Conservation (phyloP, 108 stramenopile species). For the Seminavis robusta region DNA sequence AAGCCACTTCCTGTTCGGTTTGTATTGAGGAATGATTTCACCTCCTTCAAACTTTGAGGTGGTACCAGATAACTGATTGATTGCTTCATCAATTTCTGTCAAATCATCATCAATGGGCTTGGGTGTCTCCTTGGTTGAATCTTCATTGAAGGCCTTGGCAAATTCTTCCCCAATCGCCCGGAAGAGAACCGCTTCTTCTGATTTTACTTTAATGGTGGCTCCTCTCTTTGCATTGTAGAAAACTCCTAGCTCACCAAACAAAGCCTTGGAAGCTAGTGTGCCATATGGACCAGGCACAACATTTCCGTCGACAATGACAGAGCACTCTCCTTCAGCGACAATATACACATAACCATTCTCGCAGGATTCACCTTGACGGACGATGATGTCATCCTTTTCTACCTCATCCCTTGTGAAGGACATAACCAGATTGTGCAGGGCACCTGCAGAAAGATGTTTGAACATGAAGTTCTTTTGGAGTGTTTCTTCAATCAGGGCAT, state of each 20-base stretch:
- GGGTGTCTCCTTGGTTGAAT: too few relatives aligned
- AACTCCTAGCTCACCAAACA: constrained; percentile 27
- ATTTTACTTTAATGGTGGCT: constrained; percentile 15
- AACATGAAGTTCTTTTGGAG: too few relatives aligned
- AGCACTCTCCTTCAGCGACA: constrained; percentile 16
- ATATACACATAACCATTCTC: constrained; percentile 33
- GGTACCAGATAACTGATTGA: constrained; percentile 22
- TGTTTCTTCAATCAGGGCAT: too few relatives aligned
- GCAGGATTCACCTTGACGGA: too few relatives aligned
- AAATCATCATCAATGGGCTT: too few relatives aligned
- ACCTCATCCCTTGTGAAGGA: too few relatives aligned
- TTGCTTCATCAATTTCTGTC: constrained; percentile 13
- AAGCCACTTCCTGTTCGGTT: constrained; percentile 26
- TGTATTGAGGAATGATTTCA: constrained; percentile 20
- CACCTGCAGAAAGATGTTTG: too few relatives aligned
- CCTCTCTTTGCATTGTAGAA: constrained; percentile 16
- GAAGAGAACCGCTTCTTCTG: constrained; percentile 5
- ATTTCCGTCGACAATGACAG: constrained; percentile 21
- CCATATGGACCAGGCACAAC: constrained; percentile 33
- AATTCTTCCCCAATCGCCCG: constrained; percentile 14
- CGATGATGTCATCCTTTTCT: too few relatives aligned
- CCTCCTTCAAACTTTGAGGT: constrained; percentile 13
- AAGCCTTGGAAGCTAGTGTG: background rate
- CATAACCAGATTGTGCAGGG: too few relatives aligned
- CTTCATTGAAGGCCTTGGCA: constrained; percentile 7